These are phyloP conservation scores for Salmacisia buchloeana DNA, from an alignment of 1,284 basidiomycete genomes.

Conservation along the genomic window DNA sequence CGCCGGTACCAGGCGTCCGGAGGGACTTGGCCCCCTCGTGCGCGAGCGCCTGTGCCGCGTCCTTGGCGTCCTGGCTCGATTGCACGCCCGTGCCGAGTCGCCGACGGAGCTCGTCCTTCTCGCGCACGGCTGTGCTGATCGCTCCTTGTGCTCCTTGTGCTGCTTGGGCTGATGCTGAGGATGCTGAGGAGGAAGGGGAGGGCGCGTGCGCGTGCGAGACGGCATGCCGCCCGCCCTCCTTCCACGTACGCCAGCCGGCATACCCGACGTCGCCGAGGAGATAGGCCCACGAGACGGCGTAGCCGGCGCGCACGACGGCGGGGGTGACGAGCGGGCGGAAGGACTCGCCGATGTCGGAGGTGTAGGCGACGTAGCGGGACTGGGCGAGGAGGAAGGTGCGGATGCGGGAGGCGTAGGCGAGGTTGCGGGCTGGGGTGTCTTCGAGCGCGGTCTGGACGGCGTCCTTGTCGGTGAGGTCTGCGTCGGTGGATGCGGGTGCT, in stretches of 20 bases:
- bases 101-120: constrained; percentile 33
- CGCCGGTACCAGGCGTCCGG: background rate
- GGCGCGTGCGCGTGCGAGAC: constrained; percentile 11
- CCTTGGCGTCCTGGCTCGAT: constrained; percentile 13
- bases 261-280: constrained; percentile 75
- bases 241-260: constrained; percentile 62
- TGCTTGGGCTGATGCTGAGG: constrained; percentile 11
- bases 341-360: constrained; percentile 84
- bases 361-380: constrained; percentile 54
- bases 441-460: constrained; percentile 21
- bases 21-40: background rate
- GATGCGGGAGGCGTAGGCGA: constrained; percentile 39
- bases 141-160: constrained; percentile 17
- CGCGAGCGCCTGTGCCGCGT: constrained; percentile 16
- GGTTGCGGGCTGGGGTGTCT: constrained; percentile 31
- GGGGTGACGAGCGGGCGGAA: constrained; percentile 82
- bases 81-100: constrained; percentile 22
- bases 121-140: constrained; percentile 16
- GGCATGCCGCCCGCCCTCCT: background rate
- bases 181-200: constrained; percentile 15
- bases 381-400: constrained; percentile 33
- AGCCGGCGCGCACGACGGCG: constrained; percentile 70
- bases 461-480: no score
- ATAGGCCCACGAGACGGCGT: constrained; percentile 75
- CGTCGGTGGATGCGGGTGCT: no score